Base-by-base conservation (phyloP, 805 yeast genomes). In the Wickerhamomyces tratensis region DNA sequence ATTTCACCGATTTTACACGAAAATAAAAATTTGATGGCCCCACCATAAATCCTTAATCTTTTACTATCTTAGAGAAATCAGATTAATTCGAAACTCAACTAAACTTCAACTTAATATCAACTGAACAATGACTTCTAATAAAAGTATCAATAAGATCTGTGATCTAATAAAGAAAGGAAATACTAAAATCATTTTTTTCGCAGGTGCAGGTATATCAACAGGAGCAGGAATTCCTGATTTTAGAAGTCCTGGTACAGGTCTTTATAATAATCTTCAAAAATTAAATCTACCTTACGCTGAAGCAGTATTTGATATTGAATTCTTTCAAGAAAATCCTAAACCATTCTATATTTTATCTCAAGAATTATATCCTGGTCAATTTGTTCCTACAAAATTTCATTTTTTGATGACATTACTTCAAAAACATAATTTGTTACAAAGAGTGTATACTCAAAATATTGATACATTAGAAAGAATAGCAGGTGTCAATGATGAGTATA, bases 201-300 rank as follows among this genome's bases (percentile, higher is more conserved):
- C 80, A 8, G 98, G 98, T 1, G 98, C 98, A 0, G 98, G 98
- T 1, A 79, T 88, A 35, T 86, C 96, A 3, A 91, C 98, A 0
- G 69, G 85, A 4, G 88, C 95, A 39, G 98, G 98, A 0, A 91
- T 89, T 38, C 98, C 98, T 0, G 98, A 91, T 59, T 91, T 91
- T 59, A 69, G 98, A 50, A 79, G 94, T 15, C 97, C 97, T 1
- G 74, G 77, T 37, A 91, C 98, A 1, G 95, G 95, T 0, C 71
- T 91, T 7, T 91, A 91, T 54, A 76, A 88, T 48, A 91, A 91
- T 57, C 66, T 91, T 41, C 70, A 82, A 20, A 71, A 77, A 48
- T 68, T 89, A 35, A 71, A 85, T 33, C 65, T 91, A 39, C 98
- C 98, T 6, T 88, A 77, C 58, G 93, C 97, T 1, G 98, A 91